Base-by-base conservation (phyloP, 2,329 filamentous ascomycete genomes). In the Aspergillus viridinutans region DNA sequence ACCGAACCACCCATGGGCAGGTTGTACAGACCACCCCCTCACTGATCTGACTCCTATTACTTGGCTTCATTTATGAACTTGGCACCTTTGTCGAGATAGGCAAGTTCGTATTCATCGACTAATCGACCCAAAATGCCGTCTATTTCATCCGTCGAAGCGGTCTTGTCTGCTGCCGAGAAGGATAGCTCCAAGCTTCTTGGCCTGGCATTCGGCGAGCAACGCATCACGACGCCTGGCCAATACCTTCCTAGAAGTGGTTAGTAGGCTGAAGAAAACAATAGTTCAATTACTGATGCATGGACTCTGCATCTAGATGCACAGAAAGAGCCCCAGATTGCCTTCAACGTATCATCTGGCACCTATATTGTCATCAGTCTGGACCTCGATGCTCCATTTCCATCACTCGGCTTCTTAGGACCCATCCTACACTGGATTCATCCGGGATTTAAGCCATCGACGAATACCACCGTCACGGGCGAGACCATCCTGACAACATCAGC, bases 391-490 rank as follows among this genome's bases (percentile, higher is more conserved):
- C 70, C 70, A 1, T 72, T 70, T 56, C 67, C 67, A 0, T 65
- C 67, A 3, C 67, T 68, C 20, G 48, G 28, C 3, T 23, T 68
- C 3, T 58, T 72, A 10, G 58, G 68, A 2, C 70, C 70, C 1
- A 66, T 71, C 23, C 61, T 72, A 9, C 70, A 72, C 56, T 72
- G 70, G 70, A 66, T 72, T 8, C 70, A 72, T 29, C 62, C 68
- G 7, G 66, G 62, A 17, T 55, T 69, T 17, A 61, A 63, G 45
- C 40, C 54, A 21, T 51, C 55, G 5, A 58, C 50, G 17, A 51
- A 61, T 0, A 50, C 49, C 12, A 45, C 32, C 3, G 45, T 49
- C 20, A 55, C 54, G 7, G 61, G 50, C 20, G 51, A 61, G 0
- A 50, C 54, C 20, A 47, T 28, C 7, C 58, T 69, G 4, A 56